These are phyloP conservation scores for Borealophlyctis nickersoniae DNA, from an alignment of 192 early-diverging fungal species.

Conservation along the genomic window DNA sequence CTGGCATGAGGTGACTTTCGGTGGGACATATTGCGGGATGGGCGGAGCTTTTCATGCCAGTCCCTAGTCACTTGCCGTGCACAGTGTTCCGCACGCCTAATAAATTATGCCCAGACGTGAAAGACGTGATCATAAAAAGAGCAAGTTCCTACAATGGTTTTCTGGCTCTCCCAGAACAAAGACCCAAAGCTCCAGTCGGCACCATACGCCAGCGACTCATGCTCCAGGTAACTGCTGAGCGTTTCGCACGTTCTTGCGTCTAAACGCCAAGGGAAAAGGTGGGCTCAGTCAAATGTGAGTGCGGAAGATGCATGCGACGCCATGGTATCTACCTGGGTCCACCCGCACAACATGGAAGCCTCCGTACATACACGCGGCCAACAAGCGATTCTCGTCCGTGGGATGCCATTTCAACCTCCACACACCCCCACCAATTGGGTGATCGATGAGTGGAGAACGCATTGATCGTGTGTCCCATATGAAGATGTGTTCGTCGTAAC, in stretches of 20 bases:
- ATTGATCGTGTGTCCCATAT: slow-evolving; percentile 91
- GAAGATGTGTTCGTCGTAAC: slow-evolving; percentile 86
- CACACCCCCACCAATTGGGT: slow-evolving; percentile 79
- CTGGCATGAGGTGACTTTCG: not conserved
- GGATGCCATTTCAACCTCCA: slow-evolving; percentile 98
- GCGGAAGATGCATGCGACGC: not conserved
- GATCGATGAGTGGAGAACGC: slow-evolving; percentile 65
- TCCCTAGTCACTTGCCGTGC: too few relatives aligned
- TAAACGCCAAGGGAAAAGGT: not conserved
- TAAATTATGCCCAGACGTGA: slow-evolving; percentile 45
- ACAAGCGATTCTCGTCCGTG: slow-evolving; percentile 47
- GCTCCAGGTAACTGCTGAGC: slow-evolving; percentile 9
- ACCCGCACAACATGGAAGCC: slow-evolving; percentile 80
- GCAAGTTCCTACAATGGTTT: slow-evolving; percentile 45
- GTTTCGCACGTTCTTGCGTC: not conserved
- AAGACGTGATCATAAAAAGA: slow-evolving; percentile 58
- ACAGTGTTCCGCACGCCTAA: too few relatives aligned
- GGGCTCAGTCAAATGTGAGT: slow-evolving; percentile 5
- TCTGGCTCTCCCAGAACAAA: not conserved
- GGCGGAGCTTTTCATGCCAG: too few relatives aligned
- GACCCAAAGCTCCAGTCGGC: slow-evolving; percentile 41
- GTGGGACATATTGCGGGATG: too few relatives aligned
- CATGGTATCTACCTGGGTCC: slow-evolving; percentile 30
- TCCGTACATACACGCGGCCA: slow-evolving; percentile 88
- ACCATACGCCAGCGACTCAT: slow-evolving; percentile 44